Percentiles rank a stretch among this genome's conserved stretches.
phyloP scores from a whole-genome alignment of 2,329 filamentous ascomycete species.

The Arthrobotrys iridis region DNA sequence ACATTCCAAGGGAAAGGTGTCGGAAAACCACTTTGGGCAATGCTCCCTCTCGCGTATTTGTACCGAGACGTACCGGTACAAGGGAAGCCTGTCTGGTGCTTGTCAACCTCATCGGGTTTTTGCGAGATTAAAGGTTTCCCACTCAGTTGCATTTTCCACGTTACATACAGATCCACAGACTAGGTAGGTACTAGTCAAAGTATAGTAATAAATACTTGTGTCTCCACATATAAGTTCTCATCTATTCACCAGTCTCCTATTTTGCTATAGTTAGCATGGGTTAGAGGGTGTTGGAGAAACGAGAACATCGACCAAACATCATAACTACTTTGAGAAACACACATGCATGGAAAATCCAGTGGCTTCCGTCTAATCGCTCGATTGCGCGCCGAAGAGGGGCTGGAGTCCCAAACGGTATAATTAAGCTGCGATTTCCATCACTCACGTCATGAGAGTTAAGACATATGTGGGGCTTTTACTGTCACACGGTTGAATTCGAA shows the following conservation, averaged over 20 bases:
- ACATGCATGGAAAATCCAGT: constrained; percentile 11
- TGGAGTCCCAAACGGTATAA: constrained; percentile 50
- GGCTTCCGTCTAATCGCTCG: constrained; percentile 15
- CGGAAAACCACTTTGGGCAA: constrained; percentile 51
- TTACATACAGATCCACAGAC: constrained; percentile 43
- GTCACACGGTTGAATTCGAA: constrained; percentile 53
- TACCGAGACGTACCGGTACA: constrained; percentile 55
- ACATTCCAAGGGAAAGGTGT: constrained; percentile 27
- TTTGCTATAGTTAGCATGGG: not conserved
- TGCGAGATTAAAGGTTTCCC: constrained; percentile 54
- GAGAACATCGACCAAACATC: constrained; percentile 11
- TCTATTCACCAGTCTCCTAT: constrained; percentile 37
- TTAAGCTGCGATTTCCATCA: constrained; percentile 51
- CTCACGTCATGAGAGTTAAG: constrained; percentile 52
- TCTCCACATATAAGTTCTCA: constrained; percentile 28
- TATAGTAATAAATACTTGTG: constrained; percentile 38
- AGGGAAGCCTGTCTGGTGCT: constrained; percentile 43
- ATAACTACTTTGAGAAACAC: constrained; percentile 24
- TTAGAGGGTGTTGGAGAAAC: constrained; percentile 23
- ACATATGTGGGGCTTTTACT: constrained; percentile 51
- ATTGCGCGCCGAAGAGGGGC: constrained; percentile 21
- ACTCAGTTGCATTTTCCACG: constrained; percentile 47
- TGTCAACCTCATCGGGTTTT: constrained; percentile 27
- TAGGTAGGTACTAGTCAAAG: no score
- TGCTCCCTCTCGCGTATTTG: constrained; percentile 54